Evolutionary conservation across 805 yeast genomes (phyloP).

Genomic region (Wilhelminamyces savonicus): DNA sequence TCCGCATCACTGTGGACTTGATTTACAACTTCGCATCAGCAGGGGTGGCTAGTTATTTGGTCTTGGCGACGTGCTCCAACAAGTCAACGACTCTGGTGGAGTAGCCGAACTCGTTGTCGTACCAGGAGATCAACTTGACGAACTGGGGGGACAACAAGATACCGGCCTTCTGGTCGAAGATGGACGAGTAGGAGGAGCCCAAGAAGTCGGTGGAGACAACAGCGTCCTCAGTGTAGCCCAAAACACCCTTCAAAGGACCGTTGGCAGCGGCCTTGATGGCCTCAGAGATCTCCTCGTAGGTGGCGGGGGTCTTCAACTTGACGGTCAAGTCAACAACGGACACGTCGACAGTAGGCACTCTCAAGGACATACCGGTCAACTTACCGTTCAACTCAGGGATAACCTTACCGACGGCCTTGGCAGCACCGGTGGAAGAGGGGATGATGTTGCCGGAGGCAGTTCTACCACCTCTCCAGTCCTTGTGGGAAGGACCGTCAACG

Average conservation of each 20-base stretch:
- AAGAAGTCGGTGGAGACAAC: slow-evolving; percentile 89
- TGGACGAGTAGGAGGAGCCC: slow-evolving; percentile 77
- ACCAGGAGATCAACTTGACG: slow-evolving; percentile 90
- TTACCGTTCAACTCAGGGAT: slow-evolving; percentile 87
- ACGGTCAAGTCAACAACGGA: slow-evolving; percentile 91
- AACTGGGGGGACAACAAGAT: slow-evolving; percentile 80
- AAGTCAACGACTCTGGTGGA: slow-evolving; percentile 94
- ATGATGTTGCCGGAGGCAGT: slow-evolving; percentile 93
- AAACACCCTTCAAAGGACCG: slow-evolving; percentile 71
- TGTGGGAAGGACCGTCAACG: slow-evolving; percentile 94
- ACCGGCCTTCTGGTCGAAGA: slow-evolving; percentile 90
- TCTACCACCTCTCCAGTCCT: slow-evolving; percentile 99
- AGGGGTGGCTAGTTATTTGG: slow-evolving; percentile 12
- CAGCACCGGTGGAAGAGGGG: slow-evolving; percentile 96
- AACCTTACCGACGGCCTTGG: slow-evolving; percentile 95
- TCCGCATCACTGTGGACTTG: too few relatives aligned
- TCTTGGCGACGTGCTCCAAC: slow-evolving; percentile 70
- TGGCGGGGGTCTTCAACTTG: slow-evolving; percentile 67
- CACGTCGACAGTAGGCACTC: slow-evolving; percentile 92
- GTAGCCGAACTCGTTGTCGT: slow-evolving; percentile 95
- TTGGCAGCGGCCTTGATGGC: slow-evolving; percentile 72
- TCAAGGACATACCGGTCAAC: slow-evolving; percentile 89
- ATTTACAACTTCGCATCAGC: too few relatives aligned
- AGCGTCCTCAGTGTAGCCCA: slow-evolving; percentile 89
- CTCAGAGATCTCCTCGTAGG: slow-evolving; percentile 78